These are phyloP conservation scores for Persicaria maculosa DNA, from an alignment of 148 eudicot genomes.

Conservation along the genomic window DNA sequence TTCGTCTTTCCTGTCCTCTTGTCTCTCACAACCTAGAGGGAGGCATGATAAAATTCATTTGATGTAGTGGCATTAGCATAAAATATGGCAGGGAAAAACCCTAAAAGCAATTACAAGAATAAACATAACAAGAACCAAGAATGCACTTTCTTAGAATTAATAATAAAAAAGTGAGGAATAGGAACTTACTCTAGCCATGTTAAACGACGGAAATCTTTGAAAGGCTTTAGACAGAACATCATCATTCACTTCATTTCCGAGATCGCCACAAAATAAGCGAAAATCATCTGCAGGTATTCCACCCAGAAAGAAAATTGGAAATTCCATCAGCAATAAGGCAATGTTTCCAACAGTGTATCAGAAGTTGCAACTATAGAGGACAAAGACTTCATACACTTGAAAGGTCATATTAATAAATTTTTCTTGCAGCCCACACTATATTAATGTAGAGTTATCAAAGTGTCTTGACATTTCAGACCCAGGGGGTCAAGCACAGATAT, in stretches of 20 bases:
- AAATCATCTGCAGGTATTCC: slow-evolving; percentile 57
- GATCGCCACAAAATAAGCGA: slow-evolving; percentile 87
- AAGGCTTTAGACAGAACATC: slow-evolving; percentile 95
- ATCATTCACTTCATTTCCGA: slow-evolving; percentile 96
- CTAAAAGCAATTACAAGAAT: not conserved
- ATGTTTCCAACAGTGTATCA: not conserved
- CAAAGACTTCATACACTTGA: not conserved
- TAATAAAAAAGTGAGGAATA: slow-evolving; percentile 1
- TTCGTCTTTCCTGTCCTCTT: slow-evolving; percentile 89
- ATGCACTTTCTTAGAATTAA: not conserved
- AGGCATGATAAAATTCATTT: not conserved
- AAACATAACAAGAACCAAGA: not conserved
- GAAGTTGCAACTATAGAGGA: not conserved
- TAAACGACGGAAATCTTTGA: slow-evolving; percentile 75
- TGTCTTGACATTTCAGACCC: slow-evolving; percentile 8
- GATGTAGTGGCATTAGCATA: not conserved
- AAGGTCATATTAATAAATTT: not conserved
- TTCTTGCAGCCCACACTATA: slow-evolving; percentile 3
- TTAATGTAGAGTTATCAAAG: slow-evolving; percentile 10
- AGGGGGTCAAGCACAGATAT: slow-evolving; percentile 9
- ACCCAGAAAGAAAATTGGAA: not conserved
- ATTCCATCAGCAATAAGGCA: not conserved
- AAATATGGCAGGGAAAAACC: not conserved
- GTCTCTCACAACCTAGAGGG: slow-evolving; percentile 75
- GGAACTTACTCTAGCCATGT: slow-evolving; percentile 77